phyloP scores from a whole-genome alignment of 2,329 filamentous ascomycete species.

The Aspergillus fructus region DNA sequence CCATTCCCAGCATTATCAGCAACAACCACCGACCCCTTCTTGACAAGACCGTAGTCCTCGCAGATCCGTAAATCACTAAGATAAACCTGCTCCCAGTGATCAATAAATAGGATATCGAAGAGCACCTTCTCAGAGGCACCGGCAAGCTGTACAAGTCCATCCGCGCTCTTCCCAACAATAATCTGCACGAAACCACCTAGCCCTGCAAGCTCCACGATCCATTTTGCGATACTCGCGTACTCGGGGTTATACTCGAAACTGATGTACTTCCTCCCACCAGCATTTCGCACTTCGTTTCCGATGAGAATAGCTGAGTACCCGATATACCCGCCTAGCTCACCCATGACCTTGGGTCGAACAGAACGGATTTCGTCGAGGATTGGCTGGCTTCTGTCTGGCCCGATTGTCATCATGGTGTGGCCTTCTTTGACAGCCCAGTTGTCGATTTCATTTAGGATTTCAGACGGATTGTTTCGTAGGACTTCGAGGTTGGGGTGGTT shows the following conservation, averaged over 20 bases:
- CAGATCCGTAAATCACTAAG: constrained; percentile 70
- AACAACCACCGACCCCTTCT: constrained; percentile 43
- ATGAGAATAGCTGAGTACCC: constrained; percentile 78
- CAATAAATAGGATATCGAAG: constrained; percentile 70
- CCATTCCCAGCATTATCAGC: background rate
- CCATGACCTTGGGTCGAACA: constrained; percentile 58
- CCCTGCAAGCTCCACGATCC: constrained; percentile 66
- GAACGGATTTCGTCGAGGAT: background rate
- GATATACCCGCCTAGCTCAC: constrained; percentile 77
- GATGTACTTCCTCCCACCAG: constrained; percentile 63
- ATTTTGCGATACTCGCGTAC: constrained; percentile 66
- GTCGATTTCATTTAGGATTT: background rate
- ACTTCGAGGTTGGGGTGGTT: background rate
- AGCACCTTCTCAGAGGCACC: constrained; percentile 46
- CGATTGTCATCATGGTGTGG: background rate
- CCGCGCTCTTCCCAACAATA: constrained; percentile 62
- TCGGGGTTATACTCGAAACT: constrained; percentile 70
- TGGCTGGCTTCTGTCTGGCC: background rate
- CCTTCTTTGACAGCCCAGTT: background rate
- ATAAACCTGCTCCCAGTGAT: constrained; percentile 75
- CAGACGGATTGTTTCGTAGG: background rate
- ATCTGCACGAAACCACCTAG: constrained; percentile 66
- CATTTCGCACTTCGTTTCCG: constrained; percentile 51
- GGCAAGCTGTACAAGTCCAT: constrained; percentile 17
- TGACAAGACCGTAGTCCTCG: constrained; percentile 65